These are phyloP conservation scores for Rhizopogon vinicolor DNA, from an alignment of 768 basidiomycete genomes.

Conservation along the genomic window DNA sequence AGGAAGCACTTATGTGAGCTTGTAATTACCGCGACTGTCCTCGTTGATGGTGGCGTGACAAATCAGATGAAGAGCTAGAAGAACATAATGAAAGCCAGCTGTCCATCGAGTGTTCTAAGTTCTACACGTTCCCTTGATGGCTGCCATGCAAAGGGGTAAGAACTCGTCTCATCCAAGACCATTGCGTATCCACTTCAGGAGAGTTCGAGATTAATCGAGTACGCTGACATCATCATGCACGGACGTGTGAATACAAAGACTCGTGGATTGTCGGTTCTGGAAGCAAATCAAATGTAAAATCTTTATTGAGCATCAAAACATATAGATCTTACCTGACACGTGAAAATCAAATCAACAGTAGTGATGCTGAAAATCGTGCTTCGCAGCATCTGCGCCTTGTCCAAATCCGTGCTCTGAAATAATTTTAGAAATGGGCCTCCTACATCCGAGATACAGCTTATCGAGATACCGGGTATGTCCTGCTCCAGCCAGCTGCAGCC, in stretches of 20 bases:
- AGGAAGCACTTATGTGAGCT: background rate
- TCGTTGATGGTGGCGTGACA: background rate
- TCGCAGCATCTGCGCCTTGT: conserved; percentile 48
- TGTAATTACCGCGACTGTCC: background rate
- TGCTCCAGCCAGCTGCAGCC: background rate
- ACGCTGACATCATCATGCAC: background rate
- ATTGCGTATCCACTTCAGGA: background rate
- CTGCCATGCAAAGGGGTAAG: background rate
- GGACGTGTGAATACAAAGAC: background rate
- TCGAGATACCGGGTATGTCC: conserved; percentile 1
- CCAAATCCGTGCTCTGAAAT: conserved; percentile 54
- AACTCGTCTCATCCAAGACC: background rate
- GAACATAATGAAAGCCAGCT: background rate
- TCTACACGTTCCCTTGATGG: background rate
- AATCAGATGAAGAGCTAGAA: background rate
- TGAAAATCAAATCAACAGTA: conserved; percentile 27
- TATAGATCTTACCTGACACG: background rate
- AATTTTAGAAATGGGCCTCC: conserved; percentile 10
- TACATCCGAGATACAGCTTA: background rate
- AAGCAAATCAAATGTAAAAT: background rate
- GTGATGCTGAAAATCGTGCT: conserved; percentile 27
- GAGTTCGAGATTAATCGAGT: background rate
- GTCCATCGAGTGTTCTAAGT: background rate
- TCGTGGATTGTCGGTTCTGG: background rate
- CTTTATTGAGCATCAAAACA: background rate